Evolutionary conservation across 2,329 filamentous ascomycete genomes (phyloP), one percentile per base, ranked within the genome.

Genomic region (Ophiostoma populinum): DNA sequence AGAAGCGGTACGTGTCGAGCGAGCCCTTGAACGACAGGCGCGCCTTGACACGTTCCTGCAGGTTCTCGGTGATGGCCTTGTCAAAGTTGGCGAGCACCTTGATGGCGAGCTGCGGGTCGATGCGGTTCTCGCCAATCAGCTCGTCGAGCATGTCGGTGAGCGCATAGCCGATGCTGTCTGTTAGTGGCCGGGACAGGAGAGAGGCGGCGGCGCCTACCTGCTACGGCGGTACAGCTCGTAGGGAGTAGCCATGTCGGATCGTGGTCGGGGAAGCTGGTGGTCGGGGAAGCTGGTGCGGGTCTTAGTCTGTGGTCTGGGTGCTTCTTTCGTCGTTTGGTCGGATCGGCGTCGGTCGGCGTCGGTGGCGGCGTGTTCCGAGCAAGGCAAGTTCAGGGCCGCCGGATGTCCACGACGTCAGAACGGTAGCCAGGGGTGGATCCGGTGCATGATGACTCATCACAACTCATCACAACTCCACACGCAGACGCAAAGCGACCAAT

Each of bases 181-280:
- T 38, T 15, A 42, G 30, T 11, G n/a, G n/a, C n/a, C n/a, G n/a
- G n/a, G n/a, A n/a, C n/a, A n/a, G n/a, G n/a, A n/a, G n/a, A n/a
- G n/a, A n/a, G n/a, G n/a, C n/a, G n/a, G n/a, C 11, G 9, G 35
- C 37, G 42, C 44, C 36, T 82, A 95, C 90, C 87, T 95, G 74
- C 85, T 93, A 63, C 86, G 79, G 50, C 90, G 82, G 59, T 98
- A 98, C 52, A 98, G 76, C 71, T 98, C 90, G 59, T 95, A 98
- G 64, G 71, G 66, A 24, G 42, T 45, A 29, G 46, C 46, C 47
- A 52, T 49, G 24, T 40, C 40, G 28, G n/a, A n/a, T 17, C n/a
- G 24, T 28, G 17, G 17, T 8, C 13, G 34, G 9, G 7, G n/a
- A n/a, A n/a, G n/a, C n/a, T n/a, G n/a, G n/a, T n/a, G n/a, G n/a